These are phyloP conservation scores for Immersiella caudata DNA, from an alignment of 495 filamentous ascomycete species.

Conservation along the genomic window DNA sequence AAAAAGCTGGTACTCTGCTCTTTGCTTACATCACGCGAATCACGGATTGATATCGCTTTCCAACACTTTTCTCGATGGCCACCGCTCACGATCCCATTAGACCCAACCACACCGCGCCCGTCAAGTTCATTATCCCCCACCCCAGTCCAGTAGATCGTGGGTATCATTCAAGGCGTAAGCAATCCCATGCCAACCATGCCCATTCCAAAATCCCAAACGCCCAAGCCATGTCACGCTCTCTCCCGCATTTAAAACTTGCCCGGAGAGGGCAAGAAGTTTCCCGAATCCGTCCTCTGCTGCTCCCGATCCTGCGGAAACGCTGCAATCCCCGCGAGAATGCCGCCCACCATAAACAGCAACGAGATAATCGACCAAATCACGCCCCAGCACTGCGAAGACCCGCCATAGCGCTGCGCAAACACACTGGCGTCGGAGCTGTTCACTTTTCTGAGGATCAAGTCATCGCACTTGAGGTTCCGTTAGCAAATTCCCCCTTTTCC, in stretches of 20 bases:
- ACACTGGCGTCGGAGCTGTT: constrained; percentile 81
- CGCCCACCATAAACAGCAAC: constrained; percentile 67
- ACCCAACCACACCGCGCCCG: background rate
- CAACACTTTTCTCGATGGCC: no score
- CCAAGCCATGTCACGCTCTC: background rate
- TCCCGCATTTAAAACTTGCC: constrained; percentile 28
- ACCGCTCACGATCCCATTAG: no score
- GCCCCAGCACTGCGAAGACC: constrained; percentile 81
- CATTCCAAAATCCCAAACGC: background rate
- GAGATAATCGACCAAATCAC: constrained; percentile 76
- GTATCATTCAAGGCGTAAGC: constrained; percentile 1
- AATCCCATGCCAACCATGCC: background rate
- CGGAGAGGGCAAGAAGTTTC: constrained; percentile 60
- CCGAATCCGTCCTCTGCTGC: constrained; percentile 69
- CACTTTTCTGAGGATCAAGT: constrained; percentile 80
- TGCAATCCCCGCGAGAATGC: constrained; percentile 73
- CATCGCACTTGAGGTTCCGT: constrained; percentile 59
- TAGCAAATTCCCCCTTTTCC: constrained; percentile 3
- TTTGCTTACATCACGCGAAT: no score
- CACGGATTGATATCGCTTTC: no score
- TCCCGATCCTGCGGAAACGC: constrained; percentile 70
- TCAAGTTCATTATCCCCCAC: background rate
- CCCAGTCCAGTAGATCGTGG: background rate
- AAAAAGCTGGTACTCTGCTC: no score
- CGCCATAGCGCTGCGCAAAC: constrained; percentile 75